Conservation (phyloP, 805 yeast genomes). For the Ogataea neopini region DNA sequence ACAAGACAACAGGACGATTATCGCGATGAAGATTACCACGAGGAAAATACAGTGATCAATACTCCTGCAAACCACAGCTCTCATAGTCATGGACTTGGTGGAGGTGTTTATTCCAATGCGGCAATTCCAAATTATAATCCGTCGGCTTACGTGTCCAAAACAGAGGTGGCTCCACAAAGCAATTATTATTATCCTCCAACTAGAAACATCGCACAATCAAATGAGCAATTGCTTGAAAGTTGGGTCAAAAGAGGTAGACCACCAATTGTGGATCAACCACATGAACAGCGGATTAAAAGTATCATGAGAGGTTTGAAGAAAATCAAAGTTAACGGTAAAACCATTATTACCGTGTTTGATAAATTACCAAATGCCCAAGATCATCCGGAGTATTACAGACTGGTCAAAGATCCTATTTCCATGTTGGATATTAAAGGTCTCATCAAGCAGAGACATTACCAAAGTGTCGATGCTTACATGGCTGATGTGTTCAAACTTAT, state of each 20-base stretch:
- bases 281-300: constrained; percentile 88
- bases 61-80: constrained; percentile 3
- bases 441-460: constrained; percentile 82
- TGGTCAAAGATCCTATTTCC: constrained; percentile 60
- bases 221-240: constrained; percentile 31
- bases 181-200: constrained; percentile 33
- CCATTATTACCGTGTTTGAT: constrained; percentile 59
- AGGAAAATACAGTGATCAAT: constrained; percentile 6
- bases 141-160: constrained; percentile 28
- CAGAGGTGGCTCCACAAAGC: constrained; percentile 29
- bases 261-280: constrained; percentile 87
- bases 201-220: constrained; percentile 23
- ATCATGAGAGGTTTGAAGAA: constrained; percentile 80
- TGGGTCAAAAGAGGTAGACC: constrained; percentile 86
- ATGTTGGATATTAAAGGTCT: constrained; percentile 75
- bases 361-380: constrained; percentile 70
- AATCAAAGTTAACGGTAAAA: constrained; percentile 56
- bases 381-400: constrained; percentile 54
- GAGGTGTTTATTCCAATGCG: constrained; percentile 7
- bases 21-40: constrained; percentile 23
- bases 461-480: constrained; percentile 71
- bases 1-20: constrained; percentile 25
- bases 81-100: constrained; percentile 9
- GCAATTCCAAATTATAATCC: constrained; percentile 29
- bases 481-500: constrained; percentile 76